Evolutionary conservation across 2,329 filamentous ascomycete species (phyloP).

Genomic region (Verruconis gallopava): DNA sequence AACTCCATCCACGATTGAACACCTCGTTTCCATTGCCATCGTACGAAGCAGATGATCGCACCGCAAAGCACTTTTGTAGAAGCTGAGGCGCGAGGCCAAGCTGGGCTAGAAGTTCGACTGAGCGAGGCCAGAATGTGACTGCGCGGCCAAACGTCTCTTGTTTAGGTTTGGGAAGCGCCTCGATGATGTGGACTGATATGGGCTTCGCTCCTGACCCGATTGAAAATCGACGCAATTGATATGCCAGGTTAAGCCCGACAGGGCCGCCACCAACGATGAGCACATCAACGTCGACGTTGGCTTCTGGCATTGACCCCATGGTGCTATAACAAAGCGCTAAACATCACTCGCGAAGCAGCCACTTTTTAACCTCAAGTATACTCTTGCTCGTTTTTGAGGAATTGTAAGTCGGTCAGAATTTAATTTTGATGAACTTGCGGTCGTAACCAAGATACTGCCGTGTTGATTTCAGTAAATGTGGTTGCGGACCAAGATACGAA

Average conservation of each 20-base stretch:
- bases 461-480: too few relatives aligned
- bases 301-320: too few relatives aligned
- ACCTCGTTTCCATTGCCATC: constrained; percentile 33
- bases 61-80: constrained; percentile 40
- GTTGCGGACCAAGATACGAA: too few relatives aligned
- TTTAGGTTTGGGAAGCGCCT: constrained; percentile 34
- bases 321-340: too few relatives aligned
- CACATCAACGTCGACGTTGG: too few relatives aligned
- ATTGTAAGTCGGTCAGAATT: too few relatives aligned
- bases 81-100: constrained; percentile 37
- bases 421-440: too few relatives aligned
- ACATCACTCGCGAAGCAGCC: too few relatives aligned
- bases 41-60: constrained; percentile 37
- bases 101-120: constrained; percentile 40
- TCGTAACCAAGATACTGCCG: too few relatives aligned
- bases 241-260: constrained; percentile 29
- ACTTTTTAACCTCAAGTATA: too few relatives aligned
- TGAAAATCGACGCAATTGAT: constrained; percentile 27
- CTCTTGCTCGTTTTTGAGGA: too few relatives aligned
- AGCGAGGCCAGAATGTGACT: constrained; percentile 40
- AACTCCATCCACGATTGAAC: constrained; percentile 36
- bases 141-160: constrained; percentile 42
- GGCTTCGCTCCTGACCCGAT: constrained; percentile 10
- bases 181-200: constrained; percentile 35
- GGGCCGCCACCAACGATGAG: constrained; percentile 7